Percentiles rank a stretch among this genome's conserved stretches.
Conservation (phyloP, 306 rosid species). For the Arachis hypogaea region DNA sequence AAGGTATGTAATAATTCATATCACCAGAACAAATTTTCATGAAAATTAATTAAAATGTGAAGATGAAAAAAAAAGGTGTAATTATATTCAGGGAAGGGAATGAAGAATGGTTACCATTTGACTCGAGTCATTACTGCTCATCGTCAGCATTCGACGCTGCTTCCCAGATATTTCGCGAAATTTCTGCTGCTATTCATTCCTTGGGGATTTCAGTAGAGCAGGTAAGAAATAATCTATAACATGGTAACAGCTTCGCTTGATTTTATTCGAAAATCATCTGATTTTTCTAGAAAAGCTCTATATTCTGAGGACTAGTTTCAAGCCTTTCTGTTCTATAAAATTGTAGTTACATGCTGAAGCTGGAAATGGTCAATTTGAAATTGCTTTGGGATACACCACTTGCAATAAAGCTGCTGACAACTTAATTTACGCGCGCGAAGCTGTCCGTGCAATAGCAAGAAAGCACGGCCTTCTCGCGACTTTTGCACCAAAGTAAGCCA, state of each 20-base stretch:
- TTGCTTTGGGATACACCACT: slow-evolving; percentile 58
- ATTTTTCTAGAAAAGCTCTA: neutral
- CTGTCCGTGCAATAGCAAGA: slow-evolving; percentile 75
- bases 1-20: slow-evolving; percentile 57
- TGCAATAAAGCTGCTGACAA: slow-evolving; percentile 76
- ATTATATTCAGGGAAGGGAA: slow-evolving; percentile 64
- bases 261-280: slow-evolving; percentile 4
- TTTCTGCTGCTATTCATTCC: slow-evolving; percentile 58
- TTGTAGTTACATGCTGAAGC: slow-evolving; percentile 81
- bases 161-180: slow-evolving; percentile 66
- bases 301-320: slow-evolving; percentile 15
- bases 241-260: slow-evolving; percentile 16
- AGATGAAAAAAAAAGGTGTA: neutral
- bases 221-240: slow-evolving; percentile 52
- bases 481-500: slow-evolving; percentile 87
- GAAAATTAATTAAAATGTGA: slow-evolving; percentile 29
- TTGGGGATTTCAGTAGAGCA: slow-evolving; percentile 80
- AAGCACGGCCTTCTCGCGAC: slow-evolving; percentile 84
- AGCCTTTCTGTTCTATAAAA: slow-evolving; percentile 13
- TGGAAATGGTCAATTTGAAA: slow-evolving; percentile 90
- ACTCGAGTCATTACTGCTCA: slow-evolving; percentile 71
- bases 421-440: slow-evolving; percentile 76
- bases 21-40: slow-evolving; percentile 7
- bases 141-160: slow-evolving; percentile 73
- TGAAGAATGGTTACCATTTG: slow-evolving; percentile 88